phyloP scores from a whole-genome alignment of 495 filamentous ascomycete species.

The Neurospora sp. region DNA sequence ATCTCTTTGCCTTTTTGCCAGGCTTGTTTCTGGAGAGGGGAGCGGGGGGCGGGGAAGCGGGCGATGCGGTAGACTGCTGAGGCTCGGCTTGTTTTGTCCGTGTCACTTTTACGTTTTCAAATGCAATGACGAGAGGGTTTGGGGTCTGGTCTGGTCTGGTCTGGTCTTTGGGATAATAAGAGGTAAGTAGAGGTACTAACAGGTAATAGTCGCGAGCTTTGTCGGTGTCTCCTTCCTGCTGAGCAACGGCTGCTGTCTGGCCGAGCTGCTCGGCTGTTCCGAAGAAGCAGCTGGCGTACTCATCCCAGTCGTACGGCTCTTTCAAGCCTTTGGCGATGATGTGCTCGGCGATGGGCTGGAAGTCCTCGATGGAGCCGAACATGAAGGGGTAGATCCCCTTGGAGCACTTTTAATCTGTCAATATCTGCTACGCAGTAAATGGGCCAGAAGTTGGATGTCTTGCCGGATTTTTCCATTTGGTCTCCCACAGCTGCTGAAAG shows the following conservation, averaged over 20 bases:
- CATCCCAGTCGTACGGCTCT: slow-evolving; percentile 41
- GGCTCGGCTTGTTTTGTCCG: slow-evolving; percentile 28
- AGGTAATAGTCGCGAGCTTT: slow-evolving; percentile 51
- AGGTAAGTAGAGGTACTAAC: neutral
- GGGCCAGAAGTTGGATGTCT: neutral
- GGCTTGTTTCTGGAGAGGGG: slow-evolving; percentile 40
- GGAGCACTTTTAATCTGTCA: slow-evolving; percentile 9
- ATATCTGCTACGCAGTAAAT: neutral
- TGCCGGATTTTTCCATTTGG: slow-evolving; percentile 62
- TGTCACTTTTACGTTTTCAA: neutral
- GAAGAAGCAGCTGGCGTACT: slow-evolving; percentile 53
- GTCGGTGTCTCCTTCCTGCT: slow-evolving; percentile 28
- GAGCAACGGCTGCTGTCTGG: slow-evolving; percentile 35
- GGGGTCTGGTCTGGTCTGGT: neutral
- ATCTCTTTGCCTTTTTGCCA: slow-evolving; percentile 51
- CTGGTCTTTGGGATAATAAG: neutral
- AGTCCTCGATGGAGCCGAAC: slow-evolving; percentile 53
- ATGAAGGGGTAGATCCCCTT: slow-evolving; percentile 69
- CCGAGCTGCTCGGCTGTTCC: slow-evolving; percentile 46
- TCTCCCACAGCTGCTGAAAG: slow-evolving; percentile 62
- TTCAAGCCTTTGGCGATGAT: slow-evolving; percentile 34
- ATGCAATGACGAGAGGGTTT: neutral
- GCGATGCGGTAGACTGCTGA: slow-evolving; percentile 62
- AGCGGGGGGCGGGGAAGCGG: slow-evolving; percentile 44
- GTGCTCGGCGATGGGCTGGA: slow-evolving; percentile 51